Percentiles rank a stretch among this genome's conserved stretches.
Conservation (phyloP, 1,139 yeast genomes). For the Maudiozyma humilis region DNA sequence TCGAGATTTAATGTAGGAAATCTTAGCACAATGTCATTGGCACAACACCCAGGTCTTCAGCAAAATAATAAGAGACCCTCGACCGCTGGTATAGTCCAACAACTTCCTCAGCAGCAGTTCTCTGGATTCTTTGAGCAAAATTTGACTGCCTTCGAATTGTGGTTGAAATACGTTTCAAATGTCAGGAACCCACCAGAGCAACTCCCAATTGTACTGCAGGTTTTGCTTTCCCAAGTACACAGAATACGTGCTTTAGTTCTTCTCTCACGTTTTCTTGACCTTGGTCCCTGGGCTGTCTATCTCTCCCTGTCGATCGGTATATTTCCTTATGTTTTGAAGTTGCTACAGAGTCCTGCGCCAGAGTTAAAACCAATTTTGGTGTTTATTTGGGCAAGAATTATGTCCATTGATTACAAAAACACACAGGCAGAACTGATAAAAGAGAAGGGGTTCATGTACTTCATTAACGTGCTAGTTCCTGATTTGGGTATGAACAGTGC, state of each 20-base stretch:
- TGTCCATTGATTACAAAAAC: constrained; percentile 87
- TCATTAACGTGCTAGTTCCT: constrained; percentile 62
- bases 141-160: constrained; percentile 88
- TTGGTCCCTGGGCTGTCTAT: constrained; percentile 98
- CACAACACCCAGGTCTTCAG: constrained; percentile 23
- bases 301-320: constrained; percentile 89
- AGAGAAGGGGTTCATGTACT: constrained; percentile 85
- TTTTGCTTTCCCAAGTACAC: constrained; percentile 86
- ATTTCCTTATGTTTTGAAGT: constrained; percentile 85
- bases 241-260: constrained; percentile 80
- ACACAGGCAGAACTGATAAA: constrained; percentile 89
- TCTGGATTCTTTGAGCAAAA: constrained; percentile 94
- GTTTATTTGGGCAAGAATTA: constrained; percentile 94
- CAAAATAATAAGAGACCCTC: constrained; percentile 5
- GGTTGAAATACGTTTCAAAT: constrained; percentile 87
- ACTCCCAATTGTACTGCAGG: constrained; percentile 87
- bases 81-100: constrained; percentile 12
- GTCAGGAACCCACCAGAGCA: constrained; percentile 89
- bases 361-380: constrained; percentile 90
- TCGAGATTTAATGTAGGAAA: constrained; percentile 29
- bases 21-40: constrained; percentile 31
- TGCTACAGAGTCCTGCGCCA: constrained; percentile 90
- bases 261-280: constrained; percentile 75
- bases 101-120: constrained; percentile 54
- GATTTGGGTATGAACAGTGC: constrained; percentile 34